Percentiles rank a stretch among this genome's conserved stretches.
Conservation (phyloP, 1,139 yeast species). For the Trichomonascaceae sp. region DNA sequence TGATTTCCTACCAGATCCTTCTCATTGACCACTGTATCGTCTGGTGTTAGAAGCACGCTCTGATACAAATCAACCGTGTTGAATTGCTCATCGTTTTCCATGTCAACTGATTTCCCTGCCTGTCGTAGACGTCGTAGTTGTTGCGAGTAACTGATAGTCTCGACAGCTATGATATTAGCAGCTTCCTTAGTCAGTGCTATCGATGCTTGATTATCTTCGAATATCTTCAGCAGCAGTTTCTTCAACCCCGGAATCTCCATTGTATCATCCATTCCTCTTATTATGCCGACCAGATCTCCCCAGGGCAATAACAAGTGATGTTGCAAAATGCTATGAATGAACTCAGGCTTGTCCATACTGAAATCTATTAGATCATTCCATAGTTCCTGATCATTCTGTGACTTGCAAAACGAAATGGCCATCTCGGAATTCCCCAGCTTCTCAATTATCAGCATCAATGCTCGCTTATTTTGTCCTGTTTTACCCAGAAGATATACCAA, state of each 20-base stretch:
- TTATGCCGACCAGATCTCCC: slow-evolving; percentile 56
- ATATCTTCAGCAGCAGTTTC: slow-evolving; percentile 54
- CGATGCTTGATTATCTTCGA: slow-evolving; percentile 59
- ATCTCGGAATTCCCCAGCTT: slow-evolving; percentile 69
- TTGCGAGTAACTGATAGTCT: slow-evolving; percentile 38
- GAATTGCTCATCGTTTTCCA: slow-evolving; percentile 10
- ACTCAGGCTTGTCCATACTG: slow-evolving; percentile 65
- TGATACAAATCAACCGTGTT: slow-evolving; percentile 6
- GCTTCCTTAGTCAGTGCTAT: slow-evolving; percentile 53
- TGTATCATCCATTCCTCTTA: slow-evolving; percentile 56
- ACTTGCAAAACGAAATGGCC: slow-evolving; percentile 77
- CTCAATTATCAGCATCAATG: slow-evolving; percentile 69
- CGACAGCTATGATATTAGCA: slow-evolving; percentile 54
- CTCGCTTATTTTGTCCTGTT: slow-evolving; percentile 74
- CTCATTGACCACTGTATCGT: slow-evolving; percentile 12
- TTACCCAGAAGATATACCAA: slow-evolving; percentile 76
- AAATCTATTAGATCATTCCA: slow-evolving; percentile 73
- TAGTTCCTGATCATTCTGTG: slow-evolving; percentile 63
- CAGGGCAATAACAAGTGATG: slow-evolving; percentile 37
- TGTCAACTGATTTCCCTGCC: slow-evolving; percentile 17
- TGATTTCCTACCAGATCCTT: slow-evolving; percentile 10
- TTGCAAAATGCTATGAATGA: slow-evolving; percentile 68
- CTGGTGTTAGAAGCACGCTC: slow-evolving; percentile 12
- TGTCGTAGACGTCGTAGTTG: slow-evolving; percentile 16
- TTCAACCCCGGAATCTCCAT: slow-evolving; percentile 63